A percentile compares a stretch with the other conserved stretches of the same genome.
These are phyloP conservation scores for Beauveria rudraprayagi DNA, from an alignment of 2,329 filamentous ascomycete species.

Conservation along the genomic window DNA sequence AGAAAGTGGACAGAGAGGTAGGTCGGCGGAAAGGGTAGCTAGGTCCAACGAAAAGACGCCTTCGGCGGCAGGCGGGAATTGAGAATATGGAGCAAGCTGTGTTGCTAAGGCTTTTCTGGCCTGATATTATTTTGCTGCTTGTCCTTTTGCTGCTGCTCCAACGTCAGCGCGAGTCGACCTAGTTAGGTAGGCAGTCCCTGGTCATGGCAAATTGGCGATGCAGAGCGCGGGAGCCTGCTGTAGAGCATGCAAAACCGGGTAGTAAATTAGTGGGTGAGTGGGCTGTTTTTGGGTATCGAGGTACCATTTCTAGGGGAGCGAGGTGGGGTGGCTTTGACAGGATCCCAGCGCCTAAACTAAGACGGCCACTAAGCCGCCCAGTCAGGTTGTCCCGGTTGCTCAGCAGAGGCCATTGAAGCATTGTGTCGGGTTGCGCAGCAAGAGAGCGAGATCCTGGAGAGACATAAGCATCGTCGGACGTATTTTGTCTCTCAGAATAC, in stretches of 20 bases:
- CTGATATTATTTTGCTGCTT: not conserved
- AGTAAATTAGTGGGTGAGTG: not conserved
- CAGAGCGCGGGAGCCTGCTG: not conserved
- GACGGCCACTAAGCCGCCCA: not conserved
- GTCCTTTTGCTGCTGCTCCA: not conserved
- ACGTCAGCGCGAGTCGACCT: not conserved
- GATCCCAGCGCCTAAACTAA: not conserved
- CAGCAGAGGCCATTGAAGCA: not conserved
- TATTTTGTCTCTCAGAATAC: not conserved
- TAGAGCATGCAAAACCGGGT: not conserved
- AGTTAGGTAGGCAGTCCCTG: not conserved
- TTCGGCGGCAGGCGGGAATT: not conserved
- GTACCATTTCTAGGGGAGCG: not conserved
- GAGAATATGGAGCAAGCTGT: not conserved
- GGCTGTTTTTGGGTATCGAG: not conserved
- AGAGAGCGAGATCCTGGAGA: no score
- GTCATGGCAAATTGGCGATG: not conserved
- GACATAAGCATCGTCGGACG: not conserved
- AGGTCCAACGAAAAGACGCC: not conserved
- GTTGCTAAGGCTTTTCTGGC: not conserved
- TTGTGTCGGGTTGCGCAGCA: no score
- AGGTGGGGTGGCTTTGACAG: not conserved
- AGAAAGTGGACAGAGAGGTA: not conserved
- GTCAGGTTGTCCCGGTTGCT: conserved; percentile 1
- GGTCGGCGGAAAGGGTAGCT: not conserved